These are phyloP conservation scores for Lactarius sanguifluus DNA, from an alignment of 768 basidiomycete genomes.

Conservation along the genomic window DNA sequence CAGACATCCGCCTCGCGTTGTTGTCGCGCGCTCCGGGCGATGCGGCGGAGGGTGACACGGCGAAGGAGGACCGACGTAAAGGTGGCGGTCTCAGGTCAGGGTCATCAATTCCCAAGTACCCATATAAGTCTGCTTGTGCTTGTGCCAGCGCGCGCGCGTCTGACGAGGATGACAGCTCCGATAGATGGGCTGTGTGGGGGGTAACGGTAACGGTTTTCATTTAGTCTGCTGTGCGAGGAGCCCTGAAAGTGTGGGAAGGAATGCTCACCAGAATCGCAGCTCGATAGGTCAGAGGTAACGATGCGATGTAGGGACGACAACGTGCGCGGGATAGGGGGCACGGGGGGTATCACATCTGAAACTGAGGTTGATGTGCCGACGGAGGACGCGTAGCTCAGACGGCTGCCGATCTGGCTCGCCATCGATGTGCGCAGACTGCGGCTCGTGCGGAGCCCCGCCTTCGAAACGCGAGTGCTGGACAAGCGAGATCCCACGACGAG, in stretches of 20 bases:
- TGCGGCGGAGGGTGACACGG: constrained; percentile 3
- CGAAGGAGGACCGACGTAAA: constrained; percentile 10
- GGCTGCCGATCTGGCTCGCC: constrained; percentile 37
- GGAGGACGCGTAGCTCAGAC: constrained; percentile 40
- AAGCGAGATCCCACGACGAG: constrained; percentile 62
- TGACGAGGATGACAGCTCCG: constrained; percentile 48
- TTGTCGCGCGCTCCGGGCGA: constrained; percentile 10
- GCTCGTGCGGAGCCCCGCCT: constrained; percentile 57
- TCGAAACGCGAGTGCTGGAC: constrained; percentile 61
- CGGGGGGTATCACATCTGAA: constrained; percentile 51
- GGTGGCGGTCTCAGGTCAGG: constrained; percentile 39
- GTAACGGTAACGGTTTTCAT: neutral
- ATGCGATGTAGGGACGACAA: constrained; percentile 44
- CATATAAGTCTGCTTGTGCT: constrained; percentile 71
- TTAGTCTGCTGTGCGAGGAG: neutral
- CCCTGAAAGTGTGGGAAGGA: neutral
- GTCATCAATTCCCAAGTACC: constrained; percentile 63
- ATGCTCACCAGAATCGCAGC: constrained; percentile 42
- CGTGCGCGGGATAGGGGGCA: constrained; percentile 52
- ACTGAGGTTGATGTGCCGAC: constrained; percentile 37
- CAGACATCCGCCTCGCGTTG: constrained; percentile 10
- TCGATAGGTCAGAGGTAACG: constrained; percentile 43
- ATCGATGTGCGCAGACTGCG: constrained; percentile 48
- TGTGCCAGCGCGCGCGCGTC: constrained; percentile 56
- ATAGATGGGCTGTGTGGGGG: constrained; percentile 37